Base-by-base conservation (phyloP, 2,329 filamentous ascomycete genomes). In the Didymella glomerata region DNA sequence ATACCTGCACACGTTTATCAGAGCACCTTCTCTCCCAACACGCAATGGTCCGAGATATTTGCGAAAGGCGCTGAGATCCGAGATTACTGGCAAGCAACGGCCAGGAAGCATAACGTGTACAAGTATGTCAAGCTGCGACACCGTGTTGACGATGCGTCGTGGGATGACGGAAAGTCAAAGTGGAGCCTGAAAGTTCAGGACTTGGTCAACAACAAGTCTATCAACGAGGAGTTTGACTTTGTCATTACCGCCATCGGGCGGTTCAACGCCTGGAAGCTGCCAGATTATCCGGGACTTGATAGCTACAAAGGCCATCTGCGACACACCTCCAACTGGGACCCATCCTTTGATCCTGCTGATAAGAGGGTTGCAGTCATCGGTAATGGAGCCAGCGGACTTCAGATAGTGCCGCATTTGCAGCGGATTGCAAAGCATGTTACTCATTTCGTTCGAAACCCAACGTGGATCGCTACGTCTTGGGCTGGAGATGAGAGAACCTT, bases 321-420 rank as follows among this genome's bases (percentile, higher is more conserved):
- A 41, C 74, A 76, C 36, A 71, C 71, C 1, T 71, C 73, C 2
- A 69, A 72, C 16, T 76, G 72, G 74, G 70, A 73, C 34, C 49
- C 48, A 16, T 60, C 72, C 0, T 85, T 78, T 73, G 86, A 80
- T 72, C 80, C 87, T 61, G 79, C 80, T 0, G 80, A 79, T 61
- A 89, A 89, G 69, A 81, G 80, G 10, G 81, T 85, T 46, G 87
- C 84, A 8, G 82, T 90, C 53, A 85, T 90, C 45, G 88, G 88
- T 13, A 89, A 86, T 0, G 88, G 88, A 6, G 84, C 87, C 0
- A 85, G 85, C 0, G 87, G 87, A 0, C 83, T 89, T 1, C 87
- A 90, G 64, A 82, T 88, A 49, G 81, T 83, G 1, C 88, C 90
- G 54, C 85, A 85, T 40, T 82, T 84, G 76, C 86, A 82, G 4